Conservation (phyloP, 164 flowering plant species). For the grape (Vitis vinifera) region DNA sequence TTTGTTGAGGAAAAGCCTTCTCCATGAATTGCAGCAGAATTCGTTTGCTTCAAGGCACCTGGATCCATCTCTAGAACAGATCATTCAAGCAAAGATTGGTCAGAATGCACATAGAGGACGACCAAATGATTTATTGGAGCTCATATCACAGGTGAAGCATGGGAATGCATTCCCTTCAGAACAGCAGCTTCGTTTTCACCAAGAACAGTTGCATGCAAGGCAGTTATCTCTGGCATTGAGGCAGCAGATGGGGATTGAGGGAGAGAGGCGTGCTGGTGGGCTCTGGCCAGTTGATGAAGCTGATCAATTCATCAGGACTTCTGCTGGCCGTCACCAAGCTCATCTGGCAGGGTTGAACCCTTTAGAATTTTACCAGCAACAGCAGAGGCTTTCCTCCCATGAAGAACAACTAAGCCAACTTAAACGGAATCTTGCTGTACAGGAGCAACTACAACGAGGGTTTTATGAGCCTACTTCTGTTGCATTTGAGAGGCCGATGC, state of each 20-base stretch:
- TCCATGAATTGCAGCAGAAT: conserved; percentile 6
- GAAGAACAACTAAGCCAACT: not conserved
- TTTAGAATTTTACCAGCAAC: conserved; percentile 4
- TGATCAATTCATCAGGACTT: not conserved
- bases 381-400: not conserved
- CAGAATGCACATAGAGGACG: not conserved
- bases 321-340: conserved; percentile 1
- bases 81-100: conserved; percentile 3
- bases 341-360: not conserved
- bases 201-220: conserved; percentile 4
- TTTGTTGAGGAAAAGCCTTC: conserved; percentile 1
- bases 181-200: conserved; percentile 9
- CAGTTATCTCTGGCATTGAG: conserved; percentile 7
- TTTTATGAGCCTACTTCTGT: not conserved
- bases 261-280: conserved; percentile 3
- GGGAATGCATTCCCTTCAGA: not conserved
- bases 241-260: conserved; percentile 6
- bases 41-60: conserved; percentile 2
- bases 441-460: conserved; percentile 6
- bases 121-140: conserved; percentile 2
- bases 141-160: not conserved
- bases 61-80: conserved; percentile 7
- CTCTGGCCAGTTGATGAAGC: conserved; percentile 7
- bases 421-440: conserved; percentile 3
- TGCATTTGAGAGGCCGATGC: conserved; percentile 6